Evolutionary conservation across 768 basidiomycete species (phyloP), one percentile per base, ranked within the genome.

Genomic region (Crepidotus variabilis): DNA sequence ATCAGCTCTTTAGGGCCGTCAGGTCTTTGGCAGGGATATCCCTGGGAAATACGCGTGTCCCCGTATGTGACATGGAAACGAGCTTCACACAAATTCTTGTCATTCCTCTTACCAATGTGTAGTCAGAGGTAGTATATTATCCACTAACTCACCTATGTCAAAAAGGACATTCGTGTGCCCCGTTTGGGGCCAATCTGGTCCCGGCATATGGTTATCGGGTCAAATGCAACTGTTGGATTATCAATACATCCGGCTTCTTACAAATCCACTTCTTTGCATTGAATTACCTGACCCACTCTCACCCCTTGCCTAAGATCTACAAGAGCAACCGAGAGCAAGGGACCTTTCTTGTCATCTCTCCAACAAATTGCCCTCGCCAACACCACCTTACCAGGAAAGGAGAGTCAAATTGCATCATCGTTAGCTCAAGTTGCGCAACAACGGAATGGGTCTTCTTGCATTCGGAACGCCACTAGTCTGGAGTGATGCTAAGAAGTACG

Each of bases 381-480:
- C 39, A 20, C 4, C 39, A 43, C 2, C 39, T 20, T 20, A 28
- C 39, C 14, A 20, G 13, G 39, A 43, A 3, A 43, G 39, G 39
- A 3, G 39, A 43, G 5, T 43, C 18, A 14, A 43, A 43, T 43
- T 43, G 39, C 39, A 43, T 43, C 39, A 43, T 43, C 39, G 18
- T 28, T 28, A 28, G 28, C 28, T 8, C 28, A 52, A 20, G 36
- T 14, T 51, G 28, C 54, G 20, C n/a, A 16, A 23, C n/a, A 34
- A 35, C 32, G 33, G 53, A 54, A 99, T 99, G 96, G 97, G 97
- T 54, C 82, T 99, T 51, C 73, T 99, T 57, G 90, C 85, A 56
- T 86, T 96, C 51, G 97, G 97, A 52, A 98, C 94, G 2, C 94
- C 97, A 21, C 82, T 98, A 57, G 70, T 82, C 28, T 99, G 97